Evolutionary conservation across 2,329 filamentous ascomycete species (phyloP).

Genomic region (Aureobasidium sp.): DNA sequence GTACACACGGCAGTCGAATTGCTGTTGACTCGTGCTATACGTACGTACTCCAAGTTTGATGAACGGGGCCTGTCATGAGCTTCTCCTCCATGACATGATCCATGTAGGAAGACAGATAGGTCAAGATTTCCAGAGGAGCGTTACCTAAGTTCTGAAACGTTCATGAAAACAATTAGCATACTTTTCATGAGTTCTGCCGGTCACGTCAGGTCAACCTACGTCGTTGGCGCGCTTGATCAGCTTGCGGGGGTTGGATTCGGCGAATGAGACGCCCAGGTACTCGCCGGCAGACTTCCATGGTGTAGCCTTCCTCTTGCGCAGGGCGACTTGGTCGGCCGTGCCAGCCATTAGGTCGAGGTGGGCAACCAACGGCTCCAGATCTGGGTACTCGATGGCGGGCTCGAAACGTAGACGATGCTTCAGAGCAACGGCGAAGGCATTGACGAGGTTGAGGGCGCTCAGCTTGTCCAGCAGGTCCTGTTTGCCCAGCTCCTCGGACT

Average conservation of each 20-base stretch:
- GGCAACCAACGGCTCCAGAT: conserved; percentile 58
- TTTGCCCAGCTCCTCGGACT: conserved; percentile 42
- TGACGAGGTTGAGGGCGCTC: conserved; percentile 66
- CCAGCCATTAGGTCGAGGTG: conserved; percentile 69
- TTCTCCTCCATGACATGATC: conserved; percentile 50
- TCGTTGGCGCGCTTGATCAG: conserved; percentile 61
- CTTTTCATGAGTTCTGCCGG: no score
- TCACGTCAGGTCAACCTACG: background rate
- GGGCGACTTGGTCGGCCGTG: conserved; percentile 37
- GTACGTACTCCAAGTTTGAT: conserved; percentile 52
- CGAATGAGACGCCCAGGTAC: conserved; percentile 68
- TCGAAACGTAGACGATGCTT: conserved; percentile 82
- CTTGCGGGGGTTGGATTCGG: conserved; percentile 69
- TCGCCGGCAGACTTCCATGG: conserved; percentile 42
- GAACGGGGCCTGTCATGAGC: conserved; percentile 48
- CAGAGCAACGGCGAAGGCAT: conserved; percentile 66
- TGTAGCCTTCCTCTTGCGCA: conserved; percentile 25
- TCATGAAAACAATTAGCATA: no score
- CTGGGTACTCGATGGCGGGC: conserved; percentile 67
- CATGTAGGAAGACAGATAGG: conserved; percentile 58
- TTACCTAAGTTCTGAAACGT: conserved; percentile 48
- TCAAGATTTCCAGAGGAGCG: conserved; percentile 72
- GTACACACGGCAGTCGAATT: no score
- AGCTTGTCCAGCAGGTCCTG: conserved; percentile 62
- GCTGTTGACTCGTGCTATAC: no score